Percentiles rank a stretch among this genome's conserved stretches.
Conservation (phyloP, 805 yeast species). For the Vanderwaltozyma verrucispora region DNA sequence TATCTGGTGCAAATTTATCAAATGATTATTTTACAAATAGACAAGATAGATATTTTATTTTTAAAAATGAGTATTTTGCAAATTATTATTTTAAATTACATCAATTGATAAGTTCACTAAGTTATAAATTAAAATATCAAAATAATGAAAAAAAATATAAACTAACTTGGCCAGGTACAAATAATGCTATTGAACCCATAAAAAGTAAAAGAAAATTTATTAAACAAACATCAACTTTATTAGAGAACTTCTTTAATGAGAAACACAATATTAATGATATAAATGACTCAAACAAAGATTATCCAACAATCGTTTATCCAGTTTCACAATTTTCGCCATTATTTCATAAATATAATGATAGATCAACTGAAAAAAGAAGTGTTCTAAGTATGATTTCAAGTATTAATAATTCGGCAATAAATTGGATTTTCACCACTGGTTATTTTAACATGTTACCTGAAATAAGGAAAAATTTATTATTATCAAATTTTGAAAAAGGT, state of each 20-base stretch:
- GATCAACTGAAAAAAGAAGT: conserved; percentile 75
- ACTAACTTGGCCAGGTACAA: conserved; percentile 65
- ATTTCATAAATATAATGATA: conserved; percentile 38
- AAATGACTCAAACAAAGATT: conserved; percentile 18
- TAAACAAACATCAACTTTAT: conserved; percentile 41
- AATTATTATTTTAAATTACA: conserved; percentile 72
- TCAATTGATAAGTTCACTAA: conserved; percentile 51
- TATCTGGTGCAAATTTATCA: conserved; percentile 88
- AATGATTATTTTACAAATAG: conserved; percentile 88
- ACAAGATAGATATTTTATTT: conserved; percentile 83
- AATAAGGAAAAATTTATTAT: conserved; percentile 47
- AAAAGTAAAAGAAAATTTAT: conserved; percentile 42
- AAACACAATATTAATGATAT: not conserved
- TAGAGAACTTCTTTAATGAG: conserved; percentile 47
- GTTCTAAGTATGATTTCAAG: conserved; percentile 50
- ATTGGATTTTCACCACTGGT: conserved; percentile 92
- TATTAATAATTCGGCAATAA: conserved; percentile 40
- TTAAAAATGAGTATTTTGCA: conserved; percentile 46
- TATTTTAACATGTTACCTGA: conserved; percentile 86
- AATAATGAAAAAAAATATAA: conserved; percentile 39
- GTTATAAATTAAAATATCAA: conserved; percentile 49
- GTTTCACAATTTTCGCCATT: conserved; percentile 86
- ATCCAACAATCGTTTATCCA: conserved; percentile 70
- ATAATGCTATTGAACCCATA: conserved; percentile 59
- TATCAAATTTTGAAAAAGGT: conserved; percentile 36